Base-by-base conservation (phyloP, 257 asterid species). In the Gardenia jasminoides region DNA sequence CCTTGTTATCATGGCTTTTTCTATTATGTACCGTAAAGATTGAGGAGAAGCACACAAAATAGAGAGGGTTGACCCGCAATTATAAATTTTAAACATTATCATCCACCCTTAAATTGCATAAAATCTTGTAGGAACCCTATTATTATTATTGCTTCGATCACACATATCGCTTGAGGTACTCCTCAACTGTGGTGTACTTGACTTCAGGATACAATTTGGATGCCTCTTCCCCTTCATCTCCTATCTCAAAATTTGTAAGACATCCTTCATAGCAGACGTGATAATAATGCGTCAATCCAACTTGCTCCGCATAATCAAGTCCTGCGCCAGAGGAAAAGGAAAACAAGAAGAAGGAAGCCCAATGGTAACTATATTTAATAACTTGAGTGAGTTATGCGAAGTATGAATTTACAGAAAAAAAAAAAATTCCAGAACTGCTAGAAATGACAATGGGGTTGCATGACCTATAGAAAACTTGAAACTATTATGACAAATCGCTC, bases 191-290 rank as follows among this genome's bases (percentile, higher is more conserved):
- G 19, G 84, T 81, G 68, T 86, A 85, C 26, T 71, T 41, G 6
- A 85, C 82, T 28, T 78, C 80, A 4, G 85, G 85, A 75, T 85
- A 85, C 31, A 83, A 80, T 8, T 13, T 26, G 10, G 87, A 81
- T 10, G 87, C 89, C 65, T 86, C 89, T 56, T 72, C 87, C n/a
- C 83, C 85, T 9, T 81, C 80, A n/a, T 79, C 79, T 72, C 82
- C 83, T 24, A 84, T 80, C 68, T 84, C 84, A 17, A 84, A 84
- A 65, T 82, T 82, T 6, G 74, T 20, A 43, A 82, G 80, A 77
- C 85, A 82, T 28, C 85, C 88, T 74, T 84, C 85, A 61, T 79
- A 82, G 75, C 67, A 84, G 12, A 76, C 79, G 61, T 84, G 79
- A 78, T 84, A 82, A 65, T 81, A 84, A 70, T 81, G 85, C 30